These are phyloP conservation scores for Coemansia sp. DNA, from an alignment of 192 early-diverging fungal species.

Conservation along the genomic window DNA sequence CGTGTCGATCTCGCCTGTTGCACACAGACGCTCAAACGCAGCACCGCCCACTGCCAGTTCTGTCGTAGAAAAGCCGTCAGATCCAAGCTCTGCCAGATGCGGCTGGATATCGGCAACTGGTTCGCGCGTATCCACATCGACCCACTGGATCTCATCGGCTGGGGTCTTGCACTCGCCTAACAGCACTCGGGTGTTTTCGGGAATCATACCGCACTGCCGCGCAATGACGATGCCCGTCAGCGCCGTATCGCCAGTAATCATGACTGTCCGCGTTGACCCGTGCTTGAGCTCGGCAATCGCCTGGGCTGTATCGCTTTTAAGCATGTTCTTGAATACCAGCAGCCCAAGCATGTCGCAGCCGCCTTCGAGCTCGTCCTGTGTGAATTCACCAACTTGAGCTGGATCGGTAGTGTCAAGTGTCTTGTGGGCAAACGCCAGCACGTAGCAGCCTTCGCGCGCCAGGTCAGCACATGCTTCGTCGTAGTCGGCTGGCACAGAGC, in stretches of 20 bases:
- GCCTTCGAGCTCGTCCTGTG: slow-evolving; percentile 64
- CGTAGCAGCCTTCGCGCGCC: slow-evolving; percentile 74
- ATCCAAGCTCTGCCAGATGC: slow-evolving; percentile 8
- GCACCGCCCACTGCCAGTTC: slow-evolving; percentile 75
- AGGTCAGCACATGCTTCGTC: slow-evolving; percentile 55
- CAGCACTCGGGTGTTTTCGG: slow-evolving; percentile 28
- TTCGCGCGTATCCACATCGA: slow-evolving; percentile 58
- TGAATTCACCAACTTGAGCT: slow-evolving; percentile 56
- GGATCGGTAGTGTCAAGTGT: slow-evolving; percentile 53
- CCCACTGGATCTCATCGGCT: slow-evolving; percentile 55
- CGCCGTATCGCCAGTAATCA: slow-evolving; percentile 83
- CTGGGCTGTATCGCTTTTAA: slow-evolving; percentile 70
- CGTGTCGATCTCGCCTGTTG: slow-evolving; percentile 48
- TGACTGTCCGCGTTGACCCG: slow-evolving; percentile 72
- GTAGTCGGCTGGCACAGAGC: slow-evolving; percentile 60
- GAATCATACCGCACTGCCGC: slow-evolving; percentile 37
- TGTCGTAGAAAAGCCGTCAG: slow-evolving; percentile 30
- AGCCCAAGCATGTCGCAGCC: slow-evolving; percentile 61
- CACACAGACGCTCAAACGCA: slow-evolving; percentile 61
- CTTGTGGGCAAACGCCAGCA: slow-evolving; percentile 65
- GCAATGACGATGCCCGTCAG: slow-evolving; percentile 77
- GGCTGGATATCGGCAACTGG: slow-evolving; percentile 31
- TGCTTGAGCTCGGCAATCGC: slow-evolving; percentile 68
- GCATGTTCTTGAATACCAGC: slow-evolving; percentile 74
- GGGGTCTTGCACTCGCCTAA: slow-evolving; percentile 58